Conservation (phyloP, 768 basidiomycete genomes). For the Collybia sordida region DNA sequence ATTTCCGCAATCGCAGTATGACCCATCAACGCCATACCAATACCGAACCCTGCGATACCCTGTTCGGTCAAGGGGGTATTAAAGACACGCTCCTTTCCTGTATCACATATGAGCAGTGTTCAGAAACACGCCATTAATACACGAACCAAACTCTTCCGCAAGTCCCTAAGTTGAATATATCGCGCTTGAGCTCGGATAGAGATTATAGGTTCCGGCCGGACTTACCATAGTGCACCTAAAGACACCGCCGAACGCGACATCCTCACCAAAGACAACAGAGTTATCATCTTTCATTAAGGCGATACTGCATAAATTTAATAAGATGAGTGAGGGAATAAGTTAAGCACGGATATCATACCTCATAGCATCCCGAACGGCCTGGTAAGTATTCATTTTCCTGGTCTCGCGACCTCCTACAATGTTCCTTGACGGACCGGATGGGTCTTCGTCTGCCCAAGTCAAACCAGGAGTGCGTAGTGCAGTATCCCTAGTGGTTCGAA, state of each 20-base stretch:
- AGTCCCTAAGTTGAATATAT: constrained; percentile 57
- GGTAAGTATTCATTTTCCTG: constrained; percentile 94
- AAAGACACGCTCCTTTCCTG: constrained; percentile 90
- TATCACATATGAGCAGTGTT: background rate
- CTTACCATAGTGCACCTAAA: constrained; percentile 90
- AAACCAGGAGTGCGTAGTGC: constrained; percentile 75
- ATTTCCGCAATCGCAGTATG: constrained; percentile 95
- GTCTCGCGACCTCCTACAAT: constrained; percentile 79
- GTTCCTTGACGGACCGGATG: constrained; percentile 35
- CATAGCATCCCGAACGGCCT: constrained; percentile 89
- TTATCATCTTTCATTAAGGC: constrained; percentile 83
- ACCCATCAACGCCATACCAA: constrained; percentile 90
- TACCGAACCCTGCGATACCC: constrained; percentile 93
- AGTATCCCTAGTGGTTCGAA: constrained; percentile 64
- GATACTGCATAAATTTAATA: constrained; percentile 46
- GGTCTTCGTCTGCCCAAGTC: constrained; percentile 66
- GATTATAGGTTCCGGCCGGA: constrained; percentile 1
- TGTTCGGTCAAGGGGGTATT: constrained; percentile 93
- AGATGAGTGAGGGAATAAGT: background rate
- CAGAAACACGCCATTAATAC: background rate
- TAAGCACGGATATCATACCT: constrained; percentile 42
- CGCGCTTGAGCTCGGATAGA: too few relatives aligned
- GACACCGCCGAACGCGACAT: constrained; percentile 92
- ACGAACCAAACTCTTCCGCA: constrained; percentile 87
- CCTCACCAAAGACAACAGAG: constrained; percentile 88